Conservation (phyloP, 2,329 filamentous ascomycete species). For the Alternaria postmessia region DNA sequence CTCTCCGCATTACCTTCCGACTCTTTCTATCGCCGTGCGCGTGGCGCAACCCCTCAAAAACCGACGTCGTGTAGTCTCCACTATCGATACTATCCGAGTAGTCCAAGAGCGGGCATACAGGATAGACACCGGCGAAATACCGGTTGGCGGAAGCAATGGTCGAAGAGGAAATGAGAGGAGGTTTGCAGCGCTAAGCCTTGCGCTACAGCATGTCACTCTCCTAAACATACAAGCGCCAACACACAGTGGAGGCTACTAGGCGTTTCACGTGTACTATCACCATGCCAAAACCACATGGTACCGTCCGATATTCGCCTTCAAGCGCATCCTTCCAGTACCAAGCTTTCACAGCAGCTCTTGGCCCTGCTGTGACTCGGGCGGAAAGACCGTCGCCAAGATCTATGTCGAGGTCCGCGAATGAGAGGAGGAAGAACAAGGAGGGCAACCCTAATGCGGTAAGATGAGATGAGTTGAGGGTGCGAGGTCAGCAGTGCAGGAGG, state of each 20-base stretch:
- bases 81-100: neutral
- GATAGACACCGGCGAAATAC: constrained; percentile 14
- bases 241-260: constrained; percentile 15
- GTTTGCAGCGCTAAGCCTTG: constrained; percentile 22
- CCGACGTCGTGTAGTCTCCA: neutral
- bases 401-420: constrained; percentile 27
- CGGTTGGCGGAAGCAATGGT: constrained; percentile 20
- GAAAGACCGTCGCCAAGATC: constrained; percentile 18
- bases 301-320: neutral
- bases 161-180: constrained; percentile 10
- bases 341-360: constrained; percentile 11
- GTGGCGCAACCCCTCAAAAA: neutral
- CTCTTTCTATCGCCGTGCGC: neutral
- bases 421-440: constrained; percentile 4
- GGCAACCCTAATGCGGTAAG: constrained; percentile 6
- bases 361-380: constrained; percentile 12
- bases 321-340: constrained; percentile 6
- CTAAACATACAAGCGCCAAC: constrained; percentile 10
- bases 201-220: constrained; percentile 6
- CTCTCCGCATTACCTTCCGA: neutral
- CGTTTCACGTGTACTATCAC: constrained; percentile 21
- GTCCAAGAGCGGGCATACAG: neutral
- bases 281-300: neutral
- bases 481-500: constrained; percentile 7
- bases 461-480: constrained; percentile 4